phyloP scores from a whole-genome alignment of 202 grass and related monocot genomes.

The Elaeis oleifera region DNA sequence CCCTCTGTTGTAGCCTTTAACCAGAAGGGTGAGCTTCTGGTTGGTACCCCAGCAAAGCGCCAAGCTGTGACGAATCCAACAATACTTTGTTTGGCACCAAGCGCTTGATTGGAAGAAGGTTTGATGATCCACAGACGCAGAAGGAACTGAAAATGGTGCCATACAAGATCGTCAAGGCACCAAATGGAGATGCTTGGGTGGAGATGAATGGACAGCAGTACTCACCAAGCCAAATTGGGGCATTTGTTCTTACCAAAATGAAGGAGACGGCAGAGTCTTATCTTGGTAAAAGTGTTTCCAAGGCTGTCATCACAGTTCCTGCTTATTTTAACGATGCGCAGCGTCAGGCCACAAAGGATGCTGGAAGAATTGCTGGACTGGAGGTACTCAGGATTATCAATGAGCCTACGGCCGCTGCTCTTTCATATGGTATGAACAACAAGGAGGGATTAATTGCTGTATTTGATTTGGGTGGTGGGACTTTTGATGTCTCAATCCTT shows the following conservation, averaged over 20 bases:
- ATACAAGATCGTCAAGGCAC: conserved; percentile 16
- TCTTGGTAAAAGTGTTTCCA: conserved; percentile 21
- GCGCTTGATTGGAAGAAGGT: conserved; percentile 7
- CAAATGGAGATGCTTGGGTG: conserved; percentile 12
- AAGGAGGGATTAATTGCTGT: conserved; percentile 17
- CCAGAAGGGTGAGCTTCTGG: conserved; percentile 11
- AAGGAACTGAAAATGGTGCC: conserved; percentile 20
- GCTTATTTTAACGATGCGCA: conserved; percentile 16
- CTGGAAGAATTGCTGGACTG: conserved; percentile 9
- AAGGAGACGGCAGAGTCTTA: conserved; percentile 14
- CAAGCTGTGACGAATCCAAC: conserved; percentile 18
- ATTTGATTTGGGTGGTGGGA: conserved; percentile 17
- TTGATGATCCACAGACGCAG: conserved; percentile 9
- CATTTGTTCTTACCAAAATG: conserved; percentile 17
- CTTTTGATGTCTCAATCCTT: conserved; percentile 18
- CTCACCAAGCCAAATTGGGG: conserved; percentile 16
- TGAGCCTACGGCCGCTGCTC: conserved; percentile 11
- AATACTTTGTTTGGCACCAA: conserved; percentile 18
- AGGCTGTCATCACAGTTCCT: conserved; percentile 18
- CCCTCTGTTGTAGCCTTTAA: conserved; percentile 11
- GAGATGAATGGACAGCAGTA: conserved; percentile 18
- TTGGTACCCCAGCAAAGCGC: conserved; percentile 10
- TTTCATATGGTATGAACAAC: conserved; percentile 19
- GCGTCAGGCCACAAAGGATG: conserved; percentile 14
- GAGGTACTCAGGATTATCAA: conserved; percentile 21